These are phyloP conservation scores for Ceratocystis harringtonii DNA, from an alignment of 2,329 filamentous ascomycete species.

Conservation along the genomic window DNA sequence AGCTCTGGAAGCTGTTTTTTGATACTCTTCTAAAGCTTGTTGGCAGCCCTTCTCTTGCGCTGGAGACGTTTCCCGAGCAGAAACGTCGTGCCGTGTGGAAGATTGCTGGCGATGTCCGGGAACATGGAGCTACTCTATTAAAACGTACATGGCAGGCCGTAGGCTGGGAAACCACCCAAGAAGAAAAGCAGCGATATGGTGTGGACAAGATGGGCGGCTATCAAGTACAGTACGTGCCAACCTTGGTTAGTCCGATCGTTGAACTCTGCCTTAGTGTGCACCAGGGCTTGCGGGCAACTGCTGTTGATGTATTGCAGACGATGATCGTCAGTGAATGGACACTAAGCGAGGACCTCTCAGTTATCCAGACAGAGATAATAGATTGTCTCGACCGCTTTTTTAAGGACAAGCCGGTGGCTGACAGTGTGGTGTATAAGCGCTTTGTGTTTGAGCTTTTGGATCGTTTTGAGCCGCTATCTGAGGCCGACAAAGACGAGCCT, in stretches of 20 bases:
- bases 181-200: conserved; percentile 65
- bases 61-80: conserved; percentile 94
- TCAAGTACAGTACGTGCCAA: conserved; percentile 94
- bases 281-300: conserved; percentile 74
- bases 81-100: conserved; percentile 96
- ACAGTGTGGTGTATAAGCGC: conserved; percentile 79
- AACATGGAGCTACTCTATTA: conserved; percentile 75
- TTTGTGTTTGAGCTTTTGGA: conserved; percentile 77
- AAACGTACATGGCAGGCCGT: conserved; percentile 85
- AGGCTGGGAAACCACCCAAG: conserved; percentile 78
- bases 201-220: conserved; percentile 83
- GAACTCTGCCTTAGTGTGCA: conserved; percentile 92
- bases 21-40: conserved; percentile 77
- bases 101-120: conserved; percentile 89
- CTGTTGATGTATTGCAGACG: conserved; percentile 83
- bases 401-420: conserved; percentile 74
- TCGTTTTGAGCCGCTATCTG: conserved; percentile 58
- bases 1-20: conserved; percentile 89
- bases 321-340: conserved; percentile 99
- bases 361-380: conserved; percentile 92
- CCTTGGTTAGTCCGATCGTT: conserved; percentile 78
- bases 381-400: conserved; percentile 83
- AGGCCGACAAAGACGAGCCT: conserved; percentile 44
- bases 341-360: conserved; percentile 75
- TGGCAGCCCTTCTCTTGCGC: conserved; percentile 70